Evolutionary conservation across 495 filamentous ascomycete genomes (phyloP).

Genomic region (Platismatia glauca): DNA sequence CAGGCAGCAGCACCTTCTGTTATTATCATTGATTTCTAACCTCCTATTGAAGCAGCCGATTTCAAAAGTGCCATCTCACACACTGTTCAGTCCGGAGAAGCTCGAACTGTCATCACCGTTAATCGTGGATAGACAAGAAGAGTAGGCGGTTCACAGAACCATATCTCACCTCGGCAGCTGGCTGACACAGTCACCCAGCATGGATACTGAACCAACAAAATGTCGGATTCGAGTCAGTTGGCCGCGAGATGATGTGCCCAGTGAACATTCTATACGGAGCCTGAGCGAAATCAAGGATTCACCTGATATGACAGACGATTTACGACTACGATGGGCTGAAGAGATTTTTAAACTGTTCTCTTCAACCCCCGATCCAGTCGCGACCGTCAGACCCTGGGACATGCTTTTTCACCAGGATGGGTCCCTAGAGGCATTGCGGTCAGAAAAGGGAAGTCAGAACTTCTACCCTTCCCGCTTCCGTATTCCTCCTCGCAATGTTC

Average conservation of each 20-base stretch:
- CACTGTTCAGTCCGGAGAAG: no score
- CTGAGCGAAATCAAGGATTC: background rate
- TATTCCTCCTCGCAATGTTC: background rate
- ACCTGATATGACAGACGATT: background rate
- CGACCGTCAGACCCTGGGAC: background rate
- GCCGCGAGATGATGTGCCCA: background rate
- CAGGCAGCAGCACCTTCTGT: no score
- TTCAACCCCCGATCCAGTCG: background rate
- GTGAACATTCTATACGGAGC: background rate
- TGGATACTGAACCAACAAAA: background rate
- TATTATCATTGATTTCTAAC: no score
- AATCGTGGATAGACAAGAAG: no score
- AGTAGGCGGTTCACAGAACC: no score
- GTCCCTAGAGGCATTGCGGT: constrained; percentile 6
- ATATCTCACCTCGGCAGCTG: no score
- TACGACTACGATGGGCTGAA: background rate
- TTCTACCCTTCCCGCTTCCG: background rate
- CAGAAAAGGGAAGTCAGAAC: constrained; percentile 5
- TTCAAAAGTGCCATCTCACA: no score
- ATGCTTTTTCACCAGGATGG: constrained; percentile 9
- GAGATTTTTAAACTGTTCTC: background rate
- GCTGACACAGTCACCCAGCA: background rate
- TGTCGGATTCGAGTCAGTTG: background rate
- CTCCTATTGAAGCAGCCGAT: no score
- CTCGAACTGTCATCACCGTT: no score